phyloP scores from a whole-genome alignment of 2,329 filamentous ascomycete genomes.

The Calonectria pseudoreteaudii region DNA sequence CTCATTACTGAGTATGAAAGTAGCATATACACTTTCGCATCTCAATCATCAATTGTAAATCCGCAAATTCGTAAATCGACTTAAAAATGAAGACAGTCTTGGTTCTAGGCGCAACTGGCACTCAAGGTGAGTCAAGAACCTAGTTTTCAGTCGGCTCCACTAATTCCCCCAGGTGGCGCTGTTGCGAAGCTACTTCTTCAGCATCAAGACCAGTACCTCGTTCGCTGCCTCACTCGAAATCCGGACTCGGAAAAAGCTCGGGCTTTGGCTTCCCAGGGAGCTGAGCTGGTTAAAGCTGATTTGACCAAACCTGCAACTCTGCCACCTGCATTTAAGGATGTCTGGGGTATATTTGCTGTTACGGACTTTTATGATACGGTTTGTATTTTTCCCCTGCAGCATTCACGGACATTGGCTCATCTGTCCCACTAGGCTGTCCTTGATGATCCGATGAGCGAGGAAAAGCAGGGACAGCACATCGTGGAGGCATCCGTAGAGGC shows the following conservation, averaged over 20 bases:
- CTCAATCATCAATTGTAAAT: background rate
- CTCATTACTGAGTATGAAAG: background rate
- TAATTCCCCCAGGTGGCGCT: background rate
- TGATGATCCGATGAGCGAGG: background rate
- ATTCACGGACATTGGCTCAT: background rate
- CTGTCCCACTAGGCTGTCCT: background rate
- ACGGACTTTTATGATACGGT: conserved; percentile 2
- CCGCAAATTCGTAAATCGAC: background rate
- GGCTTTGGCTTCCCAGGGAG: background rate
- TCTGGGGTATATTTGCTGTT: background rate
- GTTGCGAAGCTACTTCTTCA: background rate
- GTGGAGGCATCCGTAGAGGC: background rate
- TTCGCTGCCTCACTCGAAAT: background rate
- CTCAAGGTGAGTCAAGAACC: background rate
- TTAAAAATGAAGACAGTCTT: background rate
- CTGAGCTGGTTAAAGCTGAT: background rate
- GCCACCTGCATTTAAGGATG: background rate
- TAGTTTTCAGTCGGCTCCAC: background rate
- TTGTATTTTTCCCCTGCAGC: background rate
- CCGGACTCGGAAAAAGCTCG: background rate
- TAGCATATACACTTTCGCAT: background rate
- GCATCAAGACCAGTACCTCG: background rate
- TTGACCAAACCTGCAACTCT: background rate
- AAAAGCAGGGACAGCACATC: background rate
- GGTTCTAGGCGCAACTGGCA: conserved; percentile 1